Conservation (phyloP, 1,139 yeast species). For the Suhomyces maxii region DNA sequence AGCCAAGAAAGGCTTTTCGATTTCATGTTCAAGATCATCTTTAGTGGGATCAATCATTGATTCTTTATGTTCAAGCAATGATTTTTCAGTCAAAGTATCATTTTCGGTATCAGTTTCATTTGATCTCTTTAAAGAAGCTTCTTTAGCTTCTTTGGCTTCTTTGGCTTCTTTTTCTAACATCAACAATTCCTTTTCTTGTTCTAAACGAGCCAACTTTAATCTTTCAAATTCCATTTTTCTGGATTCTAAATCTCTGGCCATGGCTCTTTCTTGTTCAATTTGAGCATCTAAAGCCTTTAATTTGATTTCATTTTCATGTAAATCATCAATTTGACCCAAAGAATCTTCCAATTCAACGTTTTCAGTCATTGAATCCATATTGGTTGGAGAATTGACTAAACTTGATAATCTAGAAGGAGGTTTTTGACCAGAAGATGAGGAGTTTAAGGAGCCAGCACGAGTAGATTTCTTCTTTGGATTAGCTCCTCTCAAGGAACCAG, state of each 20-base stretch:
- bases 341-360: slow-evolving; percentile 16
- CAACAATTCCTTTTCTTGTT: slow-evolving; percentile 22
- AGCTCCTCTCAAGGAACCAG: slow-evolving; percentile 20
- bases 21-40: neutral
- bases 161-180: slow-evolving; percentile 12
- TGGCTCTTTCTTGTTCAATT: slow-evolving; percentile 31
- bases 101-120: too few species aligned
- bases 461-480: slow-evolving; percentile 8
- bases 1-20: slow-evolving; percentile 14
- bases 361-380: slow-evolving; percentile 12
- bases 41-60: too few species aligned
- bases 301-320: slow-evolving; percentile 20
- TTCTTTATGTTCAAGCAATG: too few species aligned
- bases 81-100: too few species aligned
- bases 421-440: slow-evolving; percentile 2
- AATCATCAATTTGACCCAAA: slow-evolving; percentile 12
- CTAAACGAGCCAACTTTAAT: slow-evolving; percentile 20
- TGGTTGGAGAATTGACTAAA: slow-evolving; percentile 8
- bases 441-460: slow-evolving; percentile 12
- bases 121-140: neutral
- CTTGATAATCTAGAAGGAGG: slow-evolving; percentile 11
- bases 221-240: slow-evolving; percentile 22
- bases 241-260: slow-evolving; percentile 25
- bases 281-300: slow-evolving; percentile 21
- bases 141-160: neutral